Base-by-base conservation (phyloP, 1,284 basidiomycete species). In the Cryptococcus sp. region DNA sequence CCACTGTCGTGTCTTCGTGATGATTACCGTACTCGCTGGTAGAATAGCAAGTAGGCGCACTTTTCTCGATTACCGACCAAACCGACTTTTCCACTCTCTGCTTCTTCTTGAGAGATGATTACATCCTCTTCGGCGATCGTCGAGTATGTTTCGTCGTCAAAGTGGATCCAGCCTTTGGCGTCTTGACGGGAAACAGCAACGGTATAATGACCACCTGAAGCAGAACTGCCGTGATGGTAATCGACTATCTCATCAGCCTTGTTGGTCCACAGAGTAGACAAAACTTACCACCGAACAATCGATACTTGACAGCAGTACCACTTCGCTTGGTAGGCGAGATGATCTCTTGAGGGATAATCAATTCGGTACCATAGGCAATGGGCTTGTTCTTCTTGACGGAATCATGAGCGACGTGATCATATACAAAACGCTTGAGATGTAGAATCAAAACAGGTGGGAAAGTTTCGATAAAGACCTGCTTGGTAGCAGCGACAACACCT, bases 141-240 rank as follows among this genome's bases (percentile, higher is more conserved):
- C 28, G 83, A 83, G n/a, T 91, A 86, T 4, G 85, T 76, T 72
- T 94, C 91, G 66, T 97, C 93, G 73, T 97, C 93, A 52, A 97
- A 88, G 56, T 93, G 85, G 53, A 96, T 81, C 94, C 90, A 98
- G 80, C 85, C 65, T 75, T 59, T 67, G 72, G 45, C 56, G 63
- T 74, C 59, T 19, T 89, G 87, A 56, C 91, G 86, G 7, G 93
- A 77, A 1, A 96, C 88, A 59, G 93, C 87, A 42, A 96, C 83
- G 1, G 93, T 98, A 77, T 98, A 98, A 74, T 98, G 93, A 0
- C 94, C 94, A 7, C 93, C 93, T 0, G 85, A 85, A 0, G 94
- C 91, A 13, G 87, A 88, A 44, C 81, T 78, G 2, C 94, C 94
- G 66, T 98, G 93, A 73, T 98, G 94, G 73, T 98, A 98, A 7